Conservation (phyloP, 164 flowering plant species). For the Hamamelis virginiana region DNA sequence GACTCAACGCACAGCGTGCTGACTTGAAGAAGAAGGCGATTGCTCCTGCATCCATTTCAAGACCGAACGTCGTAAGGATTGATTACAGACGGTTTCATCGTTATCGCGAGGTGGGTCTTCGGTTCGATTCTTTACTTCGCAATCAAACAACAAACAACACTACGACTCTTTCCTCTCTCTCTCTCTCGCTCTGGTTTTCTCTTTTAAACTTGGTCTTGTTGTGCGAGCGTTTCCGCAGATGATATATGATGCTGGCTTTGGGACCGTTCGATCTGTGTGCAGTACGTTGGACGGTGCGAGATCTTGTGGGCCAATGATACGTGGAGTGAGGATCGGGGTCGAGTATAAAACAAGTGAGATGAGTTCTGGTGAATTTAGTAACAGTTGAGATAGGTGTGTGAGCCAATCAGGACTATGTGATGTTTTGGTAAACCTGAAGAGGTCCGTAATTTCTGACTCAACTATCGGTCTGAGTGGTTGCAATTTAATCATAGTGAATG, state of each 20-base stretch:
- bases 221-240: neutral
- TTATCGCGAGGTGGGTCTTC: neutral
- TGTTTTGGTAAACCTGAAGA: too few relatives aligned
- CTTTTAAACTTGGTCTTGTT: neutral
- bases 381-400: too few relatives aligned
- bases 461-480: neutral
- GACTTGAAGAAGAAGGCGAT: constrained; percentile 1
- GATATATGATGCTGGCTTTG: neutral
- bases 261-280: neutral
- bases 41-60: constrained; percentile 36
- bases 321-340: too few relatives aligned
- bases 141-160: constrained; percentile 4
- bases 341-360: too few relatives aligned
- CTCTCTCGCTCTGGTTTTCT: constrained; percentile 3
- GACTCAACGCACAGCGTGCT: constrained; percentile 30
- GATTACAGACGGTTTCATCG: constrained; percentile 3
- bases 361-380: too few relatives aligned
- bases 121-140: constrained; percentile 10
- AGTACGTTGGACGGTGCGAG: neutral
- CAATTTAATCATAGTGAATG: too few relatives aligned
- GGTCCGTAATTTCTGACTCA: neutral
- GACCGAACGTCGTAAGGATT: neutral
- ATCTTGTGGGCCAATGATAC: too few relatives aligned
- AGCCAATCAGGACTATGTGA: too few relatives aligned
- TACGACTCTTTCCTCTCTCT: neutral